These are phyloP conservation scores for Globisporangium middletonii DNA, from an alignment of 352 stramenopile species.

Conservation along the genomic window DNA sequence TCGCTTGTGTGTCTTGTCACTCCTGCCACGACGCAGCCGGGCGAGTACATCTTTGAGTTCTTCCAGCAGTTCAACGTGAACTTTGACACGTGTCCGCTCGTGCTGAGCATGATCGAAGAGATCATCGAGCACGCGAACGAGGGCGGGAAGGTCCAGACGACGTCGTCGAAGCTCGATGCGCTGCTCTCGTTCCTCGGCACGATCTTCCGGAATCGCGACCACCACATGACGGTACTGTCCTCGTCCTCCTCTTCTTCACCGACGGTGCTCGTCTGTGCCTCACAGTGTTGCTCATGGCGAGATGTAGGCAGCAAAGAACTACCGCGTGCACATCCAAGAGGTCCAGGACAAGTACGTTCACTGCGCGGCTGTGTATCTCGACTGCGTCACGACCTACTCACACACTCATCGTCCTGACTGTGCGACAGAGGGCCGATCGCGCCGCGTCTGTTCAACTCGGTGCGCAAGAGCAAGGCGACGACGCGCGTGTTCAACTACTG, in stretches of 20 bases:
- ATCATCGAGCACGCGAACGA: conserved; percentile 81
- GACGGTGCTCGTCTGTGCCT: not conserved
- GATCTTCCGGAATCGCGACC: conserved; percentile 82
- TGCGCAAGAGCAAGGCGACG: conserved; percentile 44
- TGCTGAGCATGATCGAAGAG: conserved; percentile 85
- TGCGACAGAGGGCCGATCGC: conserved; percentile 25
- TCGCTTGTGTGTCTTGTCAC: too few relatives aligned
- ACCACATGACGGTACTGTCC: conserved; percentile 47
- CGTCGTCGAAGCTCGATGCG: conserved; percentile 71
- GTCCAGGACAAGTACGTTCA: conserved; percentile 53
- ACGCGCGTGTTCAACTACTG: conserved; percentile 96
- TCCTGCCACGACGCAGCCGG: conserved; percentile 29
- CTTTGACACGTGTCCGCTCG: conserved; percentile 83
- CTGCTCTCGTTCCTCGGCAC: conserved; percentile 82
- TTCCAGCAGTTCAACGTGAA: conserved; percentile 89
- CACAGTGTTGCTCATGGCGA: not conserved
- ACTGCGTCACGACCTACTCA: not conserved
- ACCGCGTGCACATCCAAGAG: conserved; percentile 89
- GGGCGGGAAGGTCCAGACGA: conserved; percentile 53
- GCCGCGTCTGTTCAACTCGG: conserved; percentile 41
- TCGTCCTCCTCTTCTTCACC: too few relatives aligned
- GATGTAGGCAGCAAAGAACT: conserved; percentile 60
- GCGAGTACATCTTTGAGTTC: conserved; percentile 89
- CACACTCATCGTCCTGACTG: conserved; percentile 23
- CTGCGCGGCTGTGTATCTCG: not conserved